Base-by-base conservation (phyloP, 108 stramenopile species). In the Stephanodiscus triporus region DNA sequence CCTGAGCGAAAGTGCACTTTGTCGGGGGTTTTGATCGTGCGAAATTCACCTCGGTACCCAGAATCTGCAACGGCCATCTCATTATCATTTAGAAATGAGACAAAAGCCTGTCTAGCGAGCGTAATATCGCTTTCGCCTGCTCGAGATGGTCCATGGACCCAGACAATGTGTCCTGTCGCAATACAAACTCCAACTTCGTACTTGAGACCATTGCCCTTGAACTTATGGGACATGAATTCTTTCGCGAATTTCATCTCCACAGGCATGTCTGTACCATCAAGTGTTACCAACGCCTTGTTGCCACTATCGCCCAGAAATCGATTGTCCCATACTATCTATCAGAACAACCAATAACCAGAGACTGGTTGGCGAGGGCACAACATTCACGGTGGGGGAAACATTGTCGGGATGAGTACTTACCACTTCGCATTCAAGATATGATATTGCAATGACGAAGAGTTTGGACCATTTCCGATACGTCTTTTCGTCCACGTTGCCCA, bases 141-240 rank as follows among this genome's bases (percentile, higher is more conserved):
- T n/a, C 37, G 50, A 42, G 37, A 43, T 40, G 73, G 64, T 42
- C 65, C 73, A 74, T 67, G 30, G n/a, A 74, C 49, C 73, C 73
- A 74, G 14, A 74, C 73, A 40, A 66, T 66, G 26, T 74, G 49
- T 56, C 73, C 73, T 17, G 53, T 42, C 23, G 49, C 29, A 38
- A 74, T 66, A 42, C 55, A 74, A 26, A 74, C 49, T n/a, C 73
- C 73, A 66, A 74, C 65, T 36, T 74, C 66, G 66, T 74, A 74
- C 55, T 63, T 66, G 36, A 74, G 24, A 5, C 63, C 73, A 37
- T 43, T 56, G 16, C 48, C 63, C 34, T 65, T 51, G 48, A 65
- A 73, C 60, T 73, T 73, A 36, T 64, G 63, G 19, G 72, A 73
- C 29, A 36, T 51, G 71, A 70, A 71, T 30, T 32, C 43, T n/a